Base-by-base conservation (phyloP, 805 yeast genomes). In the Ogataea nakhonphanomensis region DNA sequence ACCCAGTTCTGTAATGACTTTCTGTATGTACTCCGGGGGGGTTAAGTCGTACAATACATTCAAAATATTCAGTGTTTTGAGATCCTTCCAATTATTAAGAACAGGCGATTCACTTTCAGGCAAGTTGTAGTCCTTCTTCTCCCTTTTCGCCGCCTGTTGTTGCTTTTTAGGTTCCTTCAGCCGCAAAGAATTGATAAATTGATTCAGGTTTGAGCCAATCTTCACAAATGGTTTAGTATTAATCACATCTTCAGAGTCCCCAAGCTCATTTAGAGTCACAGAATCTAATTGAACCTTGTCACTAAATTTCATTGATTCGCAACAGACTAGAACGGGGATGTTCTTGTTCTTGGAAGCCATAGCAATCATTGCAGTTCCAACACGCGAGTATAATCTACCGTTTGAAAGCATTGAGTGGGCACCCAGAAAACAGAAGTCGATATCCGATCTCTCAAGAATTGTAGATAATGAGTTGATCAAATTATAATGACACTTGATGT, bases 381-480 rank as follows among this genome's bases (percentile, higher is more conserved):
- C 97, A 46, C 99, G 77, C 1, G 97, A 85, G 58, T 86, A 89
- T 41, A 93, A 71, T 59, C 89, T 78, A 1, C 99, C 99, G 58
- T 93, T 93, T 7, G 97, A 88, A 42, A 93, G 73, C 86, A 93
- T 89, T 24, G 97, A 95, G 59, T 93, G 98, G 0, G 98, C 98
- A 11, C 99, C 99, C 25, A 93, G 69, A 61, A 93, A 84, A 6
- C 93, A 95, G 50, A 84, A 83, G 53, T 93, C 93, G 25, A 93
- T 91, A 60, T 86, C 89, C 0, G 62, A 49, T 39, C 57, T 53
- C 51, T 82, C 84, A 53, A 93, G 73, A 8, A 88, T 80, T 20
- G 93, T 79, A 3, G 90, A 77, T 35, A 93, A 69, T 13, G 95
- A 83, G 39, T 81, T 83, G 44, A 93, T 77, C 48, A 89, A 66